A percentile compares a stretch with the other conserved stretches of the same genome.
Conservation (phyloP, 768 basidiomycete species). For the Goffeauzyma gilvescens region DNA sequence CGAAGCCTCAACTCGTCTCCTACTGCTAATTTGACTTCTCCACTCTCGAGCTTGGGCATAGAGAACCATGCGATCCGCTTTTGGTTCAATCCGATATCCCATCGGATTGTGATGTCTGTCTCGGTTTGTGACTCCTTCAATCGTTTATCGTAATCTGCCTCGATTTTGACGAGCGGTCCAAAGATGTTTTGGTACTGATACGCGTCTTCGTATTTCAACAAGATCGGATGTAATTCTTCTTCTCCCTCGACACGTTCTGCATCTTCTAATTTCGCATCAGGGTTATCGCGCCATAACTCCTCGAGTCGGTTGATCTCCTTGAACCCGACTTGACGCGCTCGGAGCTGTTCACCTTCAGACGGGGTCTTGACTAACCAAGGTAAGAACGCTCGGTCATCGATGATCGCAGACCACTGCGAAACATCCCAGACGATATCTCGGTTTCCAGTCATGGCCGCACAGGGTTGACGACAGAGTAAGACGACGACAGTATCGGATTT, state of each 20-base stretch:
- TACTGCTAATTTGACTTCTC: slow-evolving; percentile 87
- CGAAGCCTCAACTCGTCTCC: slow-evolving; percentile 85
- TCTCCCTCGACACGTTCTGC: slow-evolving; percentile 93
- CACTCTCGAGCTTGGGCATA: slow-evolving; percentile 90
- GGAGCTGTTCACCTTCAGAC: slow-evolving; percentile 82
- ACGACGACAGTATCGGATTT: slow-evolving; percentile 99
- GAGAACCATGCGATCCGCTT: slow-evolving; percentile 98
- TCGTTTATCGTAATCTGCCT: slow-evolving; percentile 95
- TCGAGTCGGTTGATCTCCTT: slow-evolving; percentile 92
- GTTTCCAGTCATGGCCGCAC: slow-evolving; percentile 66
- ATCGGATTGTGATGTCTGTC: slow-evolving; percentile 82
- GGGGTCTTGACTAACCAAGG: slow-evolving; percentile 98
- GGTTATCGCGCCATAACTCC: slow-evolving; percentile 93
- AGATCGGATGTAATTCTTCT: slow-evolving; percentile 84
- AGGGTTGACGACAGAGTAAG: slow-evolving; percentile 89
- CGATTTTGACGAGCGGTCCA: slow-evolving; percentile 96
- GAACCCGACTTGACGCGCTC: slow-evolving; percentile 92
- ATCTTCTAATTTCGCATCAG: slow-evolving; percentile 82
- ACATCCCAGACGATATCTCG: slow-evolving; percentile 99
- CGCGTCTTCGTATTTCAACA: slow-evolving; percentile 86
- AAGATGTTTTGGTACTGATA: slow-evolving; percentile 99
- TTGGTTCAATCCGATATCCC: slow-evolving; percentile 97
- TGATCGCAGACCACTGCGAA: slow-evolving; percentile 89
- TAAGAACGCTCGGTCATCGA: slow-evolving; percentile 95
- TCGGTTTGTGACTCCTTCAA: slow-evolving; percentile 98